Base-by-base conservation (phyloP, 352 stramenopile species). In the Phytopythium boreale region DNA sequence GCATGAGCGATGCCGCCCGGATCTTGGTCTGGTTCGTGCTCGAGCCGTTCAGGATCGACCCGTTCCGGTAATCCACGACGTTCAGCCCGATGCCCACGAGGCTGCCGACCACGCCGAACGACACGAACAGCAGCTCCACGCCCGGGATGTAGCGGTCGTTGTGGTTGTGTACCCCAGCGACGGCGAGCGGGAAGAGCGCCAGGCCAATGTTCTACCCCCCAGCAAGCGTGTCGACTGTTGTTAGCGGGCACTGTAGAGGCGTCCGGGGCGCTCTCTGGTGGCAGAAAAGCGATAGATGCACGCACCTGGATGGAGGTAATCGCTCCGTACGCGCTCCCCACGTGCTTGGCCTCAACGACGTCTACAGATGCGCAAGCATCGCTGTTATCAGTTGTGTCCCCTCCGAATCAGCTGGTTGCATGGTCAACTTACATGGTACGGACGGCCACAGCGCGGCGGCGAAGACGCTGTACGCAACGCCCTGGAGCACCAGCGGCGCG, bases 241-340 rank as follows among this genome's bases (percentile, higher is more conserved):
- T 51, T 29, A 51, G n/a, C 10, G 12, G 47, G 14, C 47, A 7
- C 47, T 17, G 47, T 29, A 53, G 7, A 27, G 47, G 11, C 47
- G 44, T n/a, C 43, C 10, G n/a, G 43, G 43, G n/a, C 43, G 43
- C 41, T 47, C 15, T 49, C 43, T 49, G 43, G 20, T 19, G 43
- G 34, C 19, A 49, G 26, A 47, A 14, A 20, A 63, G 14, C 14
- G n/a, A 52, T 22, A 24, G 20, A 24, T 19, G 39, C 5, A 66
- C 71, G n/a, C 50, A 92, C 86, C 71, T 95, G 93, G 37, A 98
- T 95, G n/a, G 90, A 93, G 31, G 91, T 97, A 65, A 98, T 96
- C 10, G 96, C 80, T 27, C 95, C 95, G 71, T 97, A 98, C 5
- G 92, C 95, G 52, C 88, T 97, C 43, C 93, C 95, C 14, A 95